Evolutionary conservation across 1,284 basidiomycete genomes (phyloP).

Genomic region (Microbotryum lychnidis-dioicae): DNA sequence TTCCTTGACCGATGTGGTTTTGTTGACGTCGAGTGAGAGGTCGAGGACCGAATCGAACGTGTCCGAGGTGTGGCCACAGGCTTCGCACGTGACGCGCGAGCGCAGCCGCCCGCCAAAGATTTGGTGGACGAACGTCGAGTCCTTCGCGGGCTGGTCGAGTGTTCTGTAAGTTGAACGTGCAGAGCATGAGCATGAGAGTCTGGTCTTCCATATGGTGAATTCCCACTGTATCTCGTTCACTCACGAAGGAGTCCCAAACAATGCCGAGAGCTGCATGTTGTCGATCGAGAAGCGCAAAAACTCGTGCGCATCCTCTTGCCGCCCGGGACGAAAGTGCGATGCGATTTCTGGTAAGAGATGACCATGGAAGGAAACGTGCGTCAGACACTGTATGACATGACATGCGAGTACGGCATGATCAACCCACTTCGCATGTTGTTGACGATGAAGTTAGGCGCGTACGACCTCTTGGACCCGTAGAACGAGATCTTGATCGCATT

Average conservation of each 20-base stretch:
- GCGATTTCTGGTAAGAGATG: constrained; percentile 61
- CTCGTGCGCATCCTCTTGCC: constrained; percentile 98
- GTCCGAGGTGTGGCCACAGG: constrained; percentile 81
- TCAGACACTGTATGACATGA: not conserved
- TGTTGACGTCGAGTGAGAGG: constrained; percentile 73
- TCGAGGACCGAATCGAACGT: constrained; percentile 95
- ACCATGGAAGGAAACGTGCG: not conserved
- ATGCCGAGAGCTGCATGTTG: constrained; percentile 38
- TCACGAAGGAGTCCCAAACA: constrained; percentile 11
- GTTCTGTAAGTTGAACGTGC: constrained; percentile 4
- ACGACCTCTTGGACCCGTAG: not conserved
- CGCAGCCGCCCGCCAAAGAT: constrained; percentile 88
- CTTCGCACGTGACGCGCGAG: constrained; percentile 82
- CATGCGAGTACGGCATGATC: not conserved
- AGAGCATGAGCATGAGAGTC: not conserved
- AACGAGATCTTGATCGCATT: constrained; percentile 49
- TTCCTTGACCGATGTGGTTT: constrained; percentile 56
- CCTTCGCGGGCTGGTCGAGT: constrained; percentile 51
- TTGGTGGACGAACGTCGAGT: constrained; percentile 88
- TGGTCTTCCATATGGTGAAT: not conserved
- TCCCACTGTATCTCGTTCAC: not conserved
- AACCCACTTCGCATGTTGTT: constrained; percentile 31
- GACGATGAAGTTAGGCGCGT: constrained; percentile 26
- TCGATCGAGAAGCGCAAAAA: constrained; percentile 94
- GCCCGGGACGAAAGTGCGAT: constrained; percentile 77